A percentile compares a stretch with the other conserved stretches of the same genome.
Evolutionary conservation across 129 eudicot species (phyloP).

Genomic region (Flaveria robusta): DNA sequence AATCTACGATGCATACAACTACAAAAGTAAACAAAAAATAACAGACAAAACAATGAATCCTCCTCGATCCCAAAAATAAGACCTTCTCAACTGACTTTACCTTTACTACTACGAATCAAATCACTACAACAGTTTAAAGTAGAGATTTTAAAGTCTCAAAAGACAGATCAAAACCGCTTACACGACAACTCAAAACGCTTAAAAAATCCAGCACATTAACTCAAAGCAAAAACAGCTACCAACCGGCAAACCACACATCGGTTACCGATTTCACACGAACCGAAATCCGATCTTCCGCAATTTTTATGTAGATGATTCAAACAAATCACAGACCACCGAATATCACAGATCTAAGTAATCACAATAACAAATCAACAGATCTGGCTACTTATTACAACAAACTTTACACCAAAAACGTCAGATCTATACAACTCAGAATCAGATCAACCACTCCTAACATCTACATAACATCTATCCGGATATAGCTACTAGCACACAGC

Average conservation of each 20-base stretch:
- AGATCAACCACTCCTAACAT: slow-evolving; percentile 26
- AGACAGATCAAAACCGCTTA: neutral
- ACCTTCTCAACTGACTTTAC: neutral
- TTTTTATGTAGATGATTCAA: neutral
- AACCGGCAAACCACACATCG: slow-evolving; percentile 17
- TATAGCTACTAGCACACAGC: neutral
- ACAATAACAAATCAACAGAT: slow-evolving; percentile 10
- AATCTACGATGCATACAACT: neutral
- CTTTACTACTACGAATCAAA: slow-evolving; percentile 5
- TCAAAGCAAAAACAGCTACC: neutral
- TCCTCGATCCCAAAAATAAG: neutral
- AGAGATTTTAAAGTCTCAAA: neutral
- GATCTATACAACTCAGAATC: slow-evolving; percentile 32
- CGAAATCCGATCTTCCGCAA: slow-evolving; percentile 20
- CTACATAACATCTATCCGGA: slow-evolving; percentile 5
- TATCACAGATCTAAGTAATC: slow-evolving; percentile 32
- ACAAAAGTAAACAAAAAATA: neutral
- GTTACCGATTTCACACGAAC: slow-evolving; percentile 13
- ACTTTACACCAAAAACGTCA: slow-evolving; percentile 10
- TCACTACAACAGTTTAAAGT: neutral
- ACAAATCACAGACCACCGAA: neutral
- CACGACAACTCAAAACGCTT: neutral
- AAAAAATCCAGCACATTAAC: neutral
- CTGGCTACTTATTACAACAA: slow-evolving; percentile 13
- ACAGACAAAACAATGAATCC: neutral